A percentile compares a stretch with the other conserved stretches of the same genome.
phyloP scores from a whole-genome alignment of 1,284 basidiomycete species.

The Rhodotorula sp. region DNA sequence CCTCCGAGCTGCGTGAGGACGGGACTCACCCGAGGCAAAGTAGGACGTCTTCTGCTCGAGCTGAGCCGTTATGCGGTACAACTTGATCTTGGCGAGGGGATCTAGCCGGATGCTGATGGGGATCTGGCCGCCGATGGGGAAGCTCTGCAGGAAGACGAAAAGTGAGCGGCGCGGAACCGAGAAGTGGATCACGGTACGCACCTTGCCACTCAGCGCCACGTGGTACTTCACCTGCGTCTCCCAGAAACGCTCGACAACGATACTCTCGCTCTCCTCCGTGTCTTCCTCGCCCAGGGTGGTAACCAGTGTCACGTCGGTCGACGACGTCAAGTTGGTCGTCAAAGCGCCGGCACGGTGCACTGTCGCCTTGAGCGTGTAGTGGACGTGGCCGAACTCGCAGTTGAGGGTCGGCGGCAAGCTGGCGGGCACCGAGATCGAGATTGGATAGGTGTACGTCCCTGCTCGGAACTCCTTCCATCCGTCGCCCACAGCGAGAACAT shows the following conservation, averaged over 20 bases:
- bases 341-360: slow-evolving; percentile 82
- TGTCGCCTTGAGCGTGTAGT: slow-evolving; percentile 76
- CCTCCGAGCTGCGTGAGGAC: too few relatives aligned
- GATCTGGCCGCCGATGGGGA: slow-evolving; percentile 77
- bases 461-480: slow-evolving; percentile 83
- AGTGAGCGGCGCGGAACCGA: neutral
- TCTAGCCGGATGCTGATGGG: slow-evolving; percentile 79
- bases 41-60: slow-evolving; percentile 65
- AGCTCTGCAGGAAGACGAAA: slow-evolving; percentile 52
- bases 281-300: slow-evolving; percentile 60
- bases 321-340: slow-evolving; percentile 67
- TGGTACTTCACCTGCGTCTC: slow-evolving; percentile 81
- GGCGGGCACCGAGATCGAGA: slow-evolving; percentile 81
- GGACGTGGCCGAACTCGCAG: slow-evolving; percentile 74
- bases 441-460: slow-evolving; percentile 94
- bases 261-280: slow-evolving; percentile 70
- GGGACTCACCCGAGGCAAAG: slow-evolving; percentile 42
- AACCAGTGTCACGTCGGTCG: slow-evolving; percentile 73
- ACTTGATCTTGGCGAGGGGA: slow-evolving; percentile 79
- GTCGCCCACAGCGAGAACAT: slow-evolving; percentile 44
- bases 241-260: slow-evolving; percentile 88
- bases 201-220: slow-evolving; percentile 73
- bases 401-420: slow-evolving; percentile 76
- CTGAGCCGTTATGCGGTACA: slow-evolving; percentile 72
- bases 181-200: neutral